Evolutionary conservation across 352 stramenopile species (phyloP).

Genomic region (Phytopythium kandeliae): DNA sequence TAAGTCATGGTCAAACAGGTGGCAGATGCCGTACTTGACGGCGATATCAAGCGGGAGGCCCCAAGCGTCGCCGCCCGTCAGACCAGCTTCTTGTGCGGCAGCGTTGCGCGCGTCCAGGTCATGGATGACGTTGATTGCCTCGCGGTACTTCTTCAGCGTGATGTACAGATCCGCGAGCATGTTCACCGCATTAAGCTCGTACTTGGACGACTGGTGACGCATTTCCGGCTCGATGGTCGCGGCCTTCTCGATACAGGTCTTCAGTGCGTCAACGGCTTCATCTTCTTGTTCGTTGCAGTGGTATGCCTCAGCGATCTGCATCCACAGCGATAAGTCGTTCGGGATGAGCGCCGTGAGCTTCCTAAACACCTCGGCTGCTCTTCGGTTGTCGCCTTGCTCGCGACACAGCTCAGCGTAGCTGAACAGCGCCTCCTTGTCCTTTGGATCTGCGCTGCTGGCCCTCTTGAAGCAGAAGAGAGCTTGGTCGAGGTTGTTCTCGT

Average conservation of each 20-base stretch:
- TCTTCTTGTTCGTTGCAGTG: constrained; percentile 86
- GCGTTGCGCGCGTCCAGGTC: constrained; percentile 65
- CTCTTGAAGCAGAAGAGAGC: constrained; percentile 85
- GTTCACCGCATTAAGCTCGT: constrained; percentile 84
- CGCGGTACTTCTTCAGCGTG: constrained; percentile 76
- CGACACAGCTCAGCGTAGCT: constrained; percentile 78
- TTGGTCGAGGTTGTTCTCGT: constrained; percentile 84
- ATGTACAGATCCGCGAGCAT: constrained; percentile 87
- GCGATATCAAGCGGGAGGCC: constrained; percentile 80
- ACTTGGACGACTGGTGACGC: constrained; percentile 64
- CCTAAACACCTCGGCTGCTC: constrained; percentile 75
- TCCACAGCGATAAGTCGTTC: constrained; percentile 77
- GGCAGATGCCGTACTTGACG: constrained; percentile 85
- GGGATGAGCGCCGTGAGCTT: constrained; percentile 68
- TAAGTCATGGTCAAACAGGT: constrained; percentile 73
- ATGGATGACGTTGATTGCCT: constrained; percentile 77
- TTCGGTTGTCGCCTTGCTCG: constrained; percentile 71
- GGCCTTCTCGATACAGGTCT: constrained; percentile 80
- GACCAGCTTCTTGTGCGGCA: constrained; percentile 41
- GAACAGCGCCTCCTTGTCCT: constrained; percentile 77
- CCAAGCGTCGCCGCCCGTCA: constrained; percentile 58
- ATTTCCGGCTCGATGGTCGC: constrained; percentile 45
- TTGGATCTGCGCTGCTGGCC: constrained; percentile 69
- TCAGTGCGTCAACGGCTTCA: constrained; percentile 75
- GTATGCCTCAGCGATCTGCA: constrained; percentile 83